Evolutionary conservation across 1,284 basidiomycete species (phyloP).

Genomic region (Agaricales sp.): DNA sequence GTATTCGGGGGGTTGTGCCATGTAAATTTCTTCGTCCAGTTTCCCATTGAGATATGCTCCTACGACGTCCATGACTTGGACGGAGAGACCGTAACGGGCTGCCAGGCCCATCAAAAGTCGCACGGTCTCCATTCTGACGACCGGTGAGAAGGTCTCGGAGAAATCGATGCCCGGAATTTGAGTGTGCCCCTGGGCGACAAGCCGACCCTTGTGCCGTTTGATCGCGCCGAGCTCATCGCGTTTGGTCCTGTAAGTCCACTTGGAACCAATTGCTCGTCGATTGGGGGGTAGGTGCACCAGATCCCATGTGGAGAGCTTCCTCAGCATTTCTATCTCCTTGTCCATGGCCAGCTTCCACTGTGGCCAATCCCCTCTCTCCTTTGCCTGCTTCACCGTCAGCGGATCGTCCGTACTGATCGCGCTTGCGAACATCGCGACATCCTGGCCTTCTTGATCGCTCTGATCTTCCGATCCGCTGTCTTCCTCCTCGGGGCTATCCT

Average conservation of each 20-base stretch:
- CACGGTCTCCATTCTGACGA: constrained; percentile 16
- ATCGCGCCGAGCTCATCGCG: constrained; percentile 20
- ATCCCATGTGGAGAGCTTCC: constrained; percentile 16
- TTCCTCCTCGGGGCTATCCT: too few species aligned
- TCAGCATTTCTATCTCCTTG: constrained; percentile 15
- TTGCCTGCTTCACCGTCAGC: neutral
- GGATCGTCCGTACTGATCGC: neutral
- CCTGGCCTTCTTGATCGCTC: neutral
- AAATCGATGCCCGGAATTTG: constrained; percentile 26
- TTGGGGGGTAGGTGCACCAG: constrained; percentile 14
- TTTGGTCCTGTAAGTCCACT: constrained; percentile 29
- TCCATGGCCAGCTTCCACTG: constrained; percentile 20
- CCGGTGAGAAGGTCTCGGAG: too few species aligned
- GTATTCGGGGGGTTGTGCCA: constrained; percentile 23
- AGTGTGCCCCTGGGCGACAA: constrained; percentile 28
- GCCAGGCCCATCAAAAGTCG: constrained; percentile 18
- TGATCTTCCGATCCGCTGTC: too few species aligned
- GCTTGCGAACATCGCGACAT: neutral
- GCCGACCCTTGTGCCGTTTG: constrained; percentile 22
- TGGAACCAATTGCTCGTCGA: constrained; percentile 15
- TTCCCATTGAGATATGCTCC: constrained; percentile 24
- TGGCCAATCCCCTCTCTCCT: neutral
- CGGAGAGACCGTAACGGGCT: constrained; percentile 13
- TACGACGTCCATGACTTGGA: constrained; percentile 21
- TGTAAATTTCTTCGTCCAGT: constrained; percentile 29